Evolutionary conservation across 352 stramenopile species (phyloP).

Genomic region (Phytophthora rubi): DNA sequence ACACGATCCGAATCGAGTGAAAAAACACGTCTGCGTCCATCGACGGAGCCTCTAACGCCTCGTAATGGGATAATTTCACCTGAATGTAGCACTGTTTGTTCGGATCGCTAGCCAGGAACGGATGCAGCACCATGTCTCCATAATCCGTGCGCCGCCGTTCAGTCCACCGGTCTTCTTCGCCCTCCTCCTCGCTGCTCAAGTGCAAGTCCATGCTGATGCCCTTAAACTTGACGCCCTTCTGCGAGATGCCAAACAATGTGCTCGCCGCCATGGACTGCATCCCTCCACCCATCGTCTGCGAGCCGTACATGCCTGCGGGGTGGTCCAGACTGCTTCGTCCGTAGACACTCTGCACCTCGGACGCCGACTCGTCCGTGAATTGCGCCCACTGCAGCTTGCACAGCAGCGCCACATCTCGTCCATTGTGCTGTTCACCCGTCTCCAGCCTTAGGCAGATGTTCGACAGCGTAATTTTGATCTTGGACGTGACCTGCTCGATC

Average conservation of each 20-base stretch:
- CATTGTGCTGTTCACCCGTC: conserved; percentile 65
- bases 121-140: conserved; percentile 56
- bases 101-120: conserved; percentile 74
- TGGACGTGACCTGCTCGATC: conserved; percentile 91
- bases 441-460: conserved; percentile 86
- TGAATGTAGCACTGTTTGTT: conserved; percentile 82
- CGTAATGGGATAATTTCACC: conserved; percentile 83
- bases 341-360: conserved; percentile 79
- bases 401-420: conserved; percentile 70
- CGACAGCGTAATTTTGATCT: conserved; percentile 89
- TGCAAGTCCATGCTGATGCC: conserved; percentile 85
- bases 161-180: conserved; percentile 40
- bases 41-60: conserved; percentile 68
- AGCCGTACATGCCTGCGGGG: conserved; percentile 32
- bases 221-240: conserved; percentile 87
- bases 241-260: conserved; percentile 82
- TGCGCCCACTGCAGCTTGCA: conserved; percentile 83
- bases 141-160: conserved; percentile 37
- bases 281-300: conserved; percentile 39
- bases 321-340: conserved; percentile 50
- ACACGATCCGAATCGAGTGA: conserved; percentile 77
- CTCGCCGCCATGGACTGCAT: conserved; percentile 86
- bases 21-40: conserved; percentile 87
- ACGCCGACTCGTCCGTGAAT: conserved; percentile 85
- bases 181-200: conserved; percentile 62